phyloP scores from a whole-genome alignment of 106 monocot genomes.

The Allium fistulosum region DNA sequence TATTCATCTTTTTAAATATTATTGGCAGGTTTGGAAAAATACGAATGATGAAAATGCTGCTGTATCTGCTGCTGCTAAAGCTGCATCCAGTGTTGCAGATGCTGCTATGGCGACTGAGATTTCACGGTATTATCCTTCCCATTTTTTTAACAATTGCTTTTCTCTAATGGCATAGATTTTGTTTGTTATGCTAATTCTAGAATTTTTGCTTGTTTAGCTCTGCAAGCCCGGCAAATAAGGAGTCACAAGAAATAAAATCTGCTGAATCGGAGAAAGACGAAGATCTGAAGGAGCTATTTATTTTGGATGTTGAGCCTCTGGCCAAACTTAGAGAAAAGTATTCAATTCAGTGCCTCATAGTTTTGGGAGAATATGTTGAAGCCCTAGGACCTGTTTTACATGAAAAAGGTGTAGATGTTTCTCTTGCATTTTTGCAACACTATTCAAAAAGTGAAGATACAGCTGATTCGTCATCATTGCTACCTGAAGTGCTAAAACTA shows the following conservation, averaged over 20 bases:
- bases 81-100: slow-evolving; percentile 88
- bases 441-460: slow-evolving; percentile 41
- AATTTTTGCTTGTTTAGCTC: slow-evolving; percentile 8
- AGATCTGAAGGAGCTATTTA: slow-evolving; percentile 42
- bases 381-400: slow-evolving; percentile 88
- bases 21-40: slow-evolving; percentile 59
- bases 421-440: slow-evolving; percentile 64
- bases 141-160: background rate
- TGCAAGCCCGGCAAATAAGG: slow-evolving; percentile 25
- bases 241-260: slow-evolving; percentile 14
- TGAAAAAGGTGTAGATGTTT: slow-evolving; percentile 97
- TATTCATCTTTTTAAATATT: background rate
- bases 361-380: slow-evolving; percentile 94
- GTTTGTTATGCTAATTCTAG: background rate
- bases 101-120: slow-evolving; percentile 73
- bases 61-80: slow-evolving; percentile 75
- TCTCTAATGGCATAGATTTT: background rate
- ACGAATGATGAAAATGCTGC: slow-evolving; percentile 73
- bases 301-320: slow-evolving; percentile 62
- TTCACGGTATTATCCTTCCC: slow-evolving; percentile 33
- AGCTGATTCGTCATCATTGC: slow-evolving; percentile 25
- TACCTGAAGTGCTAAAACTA: slow-evolving; percentile 85
- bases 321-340: slow-evolving; percentile 66
- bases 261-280: slow-evolving; percentile 34
- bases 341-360: slow-evolving; percentile 76